A percentile compares a stretch with the other conserved stretches of the same genome.
These are phyloP conservation scores for Hymenoscyphus fraxineus DNA, from an alignment of 2,329 filamentous ascomycete genomes.

Conservation along the genomic window DNA sequence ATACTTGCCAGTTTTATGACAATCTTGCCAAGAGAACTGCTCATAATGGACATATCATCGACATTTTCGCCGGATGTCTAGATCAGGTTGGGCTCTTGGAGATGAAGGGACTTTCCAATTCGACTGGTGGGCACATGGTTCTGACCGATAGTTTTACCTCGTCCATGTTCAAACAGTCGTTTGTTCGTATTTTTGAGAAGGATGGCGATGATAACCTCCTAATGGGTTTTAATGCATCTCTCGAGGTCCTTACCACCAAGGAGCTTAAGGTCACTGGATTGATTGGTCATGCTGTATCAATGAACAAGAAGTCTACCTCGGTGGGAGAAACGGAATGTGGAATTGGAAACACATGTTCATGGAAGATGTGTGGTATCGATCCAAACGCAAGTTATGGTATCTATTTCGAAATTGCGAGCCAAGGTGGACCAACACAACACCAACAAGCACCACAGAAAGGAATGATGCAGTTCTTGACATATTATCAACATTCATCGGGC, in stretches of 20 bases:
- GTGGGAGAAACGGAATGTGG: constrained; percentile 98
- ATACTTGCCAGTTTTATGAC: constrained; percentile 75
- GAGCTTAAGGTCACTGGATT: constrained; percentile 96
- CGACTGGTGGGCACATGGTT: constrained; percentile 96
- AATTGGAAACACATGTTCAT: constrained; percentile 96
- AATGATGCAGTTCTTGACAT: constrained; percentile 97
- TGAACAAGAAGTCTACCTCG: constrained; percentile 97
- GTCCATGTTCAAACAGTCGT: constrained; percentile 99
- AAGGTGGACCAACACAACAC: constrained; percentile 80
- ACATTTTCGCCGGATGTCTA: constrained; percentile 95
- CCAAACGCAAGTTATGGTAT: constrained; percentile 90
- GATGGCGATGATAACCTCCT: constrained; percentile 89
- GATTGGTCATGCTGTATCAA: constrained; percentile 91
- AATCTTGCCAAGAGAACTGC: constrained; percentile 88
- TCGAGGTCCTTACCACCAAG: constrained; percentile 95
- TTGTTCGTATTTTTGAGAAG: constrained; percentile 95
- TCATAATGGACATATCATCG: constrained; percentile 95
- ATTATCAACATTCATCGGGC: constrained; percentile 95
- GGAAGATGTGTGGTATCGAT: constrained; percentile 99
- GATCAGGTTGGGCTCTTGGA: constrained; percentile 96
- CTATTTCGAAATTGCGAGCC: constrained; percentile 96
- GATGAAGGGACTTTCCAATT: constrained; percentile 97
- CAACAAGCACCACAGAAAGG: constrained; percentile 86
- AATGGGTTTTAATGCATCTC: constrained; percentile 96
- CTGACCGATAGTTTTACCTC: constrained; percentile 97